These are phyloP conservation scores for Juglanconis sp. DNA, from an alignment of 2,329 filamentous ascomycete genomes.

Conservation along the genomic window DNA sequence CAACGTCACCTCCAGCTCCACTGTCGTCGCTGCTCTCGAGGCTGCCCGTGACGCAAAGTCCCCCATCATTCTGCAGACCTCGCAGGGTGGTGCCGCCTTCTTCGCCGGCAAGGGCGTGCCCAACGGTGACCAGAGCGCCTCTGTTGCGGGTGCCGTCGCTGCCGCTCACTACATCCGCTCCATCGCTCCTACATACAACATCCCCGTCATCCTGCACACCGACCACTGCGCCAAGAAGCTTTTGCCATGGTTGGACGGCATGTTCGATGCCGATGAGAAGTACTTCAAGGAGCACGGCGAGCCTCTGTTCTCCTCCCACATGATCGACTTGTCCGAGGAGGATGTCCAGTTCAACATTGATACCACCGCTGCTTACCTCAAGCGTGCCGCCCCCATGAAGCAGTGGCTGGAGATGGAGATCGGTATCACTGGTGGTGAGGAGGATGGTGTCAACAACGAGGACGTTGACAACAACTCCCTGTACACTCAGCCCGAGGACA, in stretches of 20 bases:
- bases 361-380: conserved; percentile 88
- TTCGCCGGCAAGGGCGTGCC: conserved; percentile 87
- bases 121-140: conserved; percentile 80
- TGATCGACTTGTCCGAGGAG: conserved; percentile 98
- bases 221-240: conserved; percentile 99
- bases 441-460: conserved; percentile 98
- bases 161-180: conserved; percentile 91
- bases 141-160: conserved; percentile 82
- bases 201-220: conserved; percentile 92
- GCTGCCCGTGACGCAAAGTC: conserved; percentile 89
- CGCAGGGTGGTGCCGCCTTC: conserved; percentile 89
- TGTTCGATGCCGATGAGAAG: conserved; percentile 88
- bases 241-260: conserved; percentile 93
- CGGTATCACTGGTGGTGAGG: conserved; percentile 93
- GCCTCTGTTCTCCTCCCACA: conserved; percentile 94
- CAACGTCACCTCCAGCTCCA: conserved; percentile 91
- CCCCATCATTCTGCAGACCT: conserved; percentile 89
- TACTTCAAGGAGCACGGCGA: conserved; percentile 93
- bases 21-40: conserved; percentile 77
- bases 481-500: conserved; percentile 97
- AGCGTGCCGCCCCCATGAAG: conserved; percentile 94
- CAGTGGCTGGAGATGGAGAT: conserved; percentile 99
- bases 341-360: conserved; percentile 83
- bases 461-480: conserved; percentile 93
- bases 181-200: conserved; percentile 79